Percentiles rank a stretch among this genome's conserved stretches.
Evolutionary conservation across 179 eudicot species (phyloP).

Genomic region (Vitellaria paradoxa): DNA sequence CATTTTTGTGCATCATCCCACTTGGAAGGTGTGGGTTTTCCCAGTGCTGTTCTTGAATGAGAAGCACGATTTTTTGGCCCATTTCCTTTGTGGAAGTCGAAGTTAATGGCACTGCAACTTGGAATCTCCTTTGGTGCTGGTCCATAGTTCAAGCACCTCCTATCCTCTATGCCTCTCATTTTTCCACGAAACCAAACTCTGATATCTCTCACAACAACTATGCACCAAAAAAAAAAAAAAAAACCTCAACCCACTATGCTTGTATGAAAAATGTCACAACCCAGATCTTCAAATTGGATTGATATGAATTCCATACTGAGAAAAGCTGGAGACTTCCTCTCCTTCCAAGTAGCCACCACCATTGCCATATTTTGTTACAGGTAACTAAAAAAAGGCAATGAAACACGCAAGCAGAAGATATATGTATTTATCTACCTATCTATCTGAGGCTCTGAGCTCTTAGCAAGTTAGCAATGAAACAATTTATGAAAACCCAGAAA

Average conservation of each 20-base stretch:
- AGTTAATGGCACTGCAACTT: constrained; percentile 40
- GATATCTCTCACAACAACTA: too few relatives aligned
- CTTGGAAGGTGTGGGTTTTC: constrained; percentile 89
- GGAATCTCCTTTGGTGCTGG: constrained; percentile 34
- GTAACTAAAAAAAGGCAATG: too few relatives aligned
- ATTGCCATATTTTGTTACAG: not conserved
- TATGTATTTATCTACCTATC: too few relatives aligned
- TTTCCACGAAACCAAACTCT: not conserved
- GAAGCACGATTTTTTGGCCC: constrained; percentile 32
- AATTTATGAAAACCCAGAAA: too few relatives aligned
- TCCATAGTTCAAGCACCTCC: constrained; percentile 38
- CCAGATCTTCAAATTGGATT: not conserved
- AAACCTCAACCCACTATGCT: not conserved
- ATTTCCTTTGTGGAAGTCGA: constrained; percentile 72
- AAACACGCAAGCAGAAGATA: too few relatives aligned
- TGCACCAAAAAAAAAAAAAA: not conserved
- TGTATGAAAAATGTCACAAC: too few relatives aligned
- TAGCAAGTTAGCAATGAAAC: too few relatives aligned
- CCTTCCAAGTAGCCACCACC: not conserved
- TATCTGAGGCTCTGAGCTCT: too few relatives aligned
- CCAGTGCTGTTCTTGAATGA: constrained; percentile 64
- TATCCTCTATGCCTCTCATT: constrained; percentile 92
- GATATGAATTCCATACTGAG: not conserved
- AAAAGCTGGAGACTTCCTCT: not conserved
- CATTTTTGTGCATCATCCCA: constrained; percentile 99